Evolutionary conservation across 495 filamentous ascomycete genomes (phyloP).

Genomic region (Podospora pseudoanserina): DNA sequence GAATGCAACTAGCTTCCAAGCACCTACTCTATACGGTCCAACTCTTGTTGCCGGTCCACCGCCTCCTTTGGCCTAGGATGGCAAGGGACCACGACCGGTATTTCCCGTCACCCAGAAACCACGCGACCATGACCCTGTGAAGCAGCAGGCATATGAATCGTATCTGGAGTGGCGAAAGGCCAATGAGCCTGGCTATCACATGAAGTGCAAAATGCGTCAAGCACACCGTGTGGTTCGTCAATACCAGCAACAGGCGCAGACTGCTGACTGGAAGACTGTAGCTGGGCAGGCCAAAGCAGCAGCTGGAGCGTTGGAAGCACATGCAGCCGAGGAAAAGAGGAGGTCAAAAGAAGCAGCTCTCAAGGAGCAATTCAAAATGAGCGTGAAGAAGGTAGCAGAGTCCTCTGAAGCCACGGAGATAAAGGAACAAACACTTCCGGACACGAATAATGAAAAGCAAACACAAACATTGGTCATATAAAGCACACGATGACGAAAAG

Average conservation of each 20-base stretch:
- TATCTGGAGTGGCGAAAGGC: constrained; percentile 43
- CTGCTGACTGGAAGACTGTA: constrained; percentile 23
- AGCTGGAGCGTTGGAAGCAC: constrained; percentile 14
- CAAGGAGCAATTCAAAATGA: background rate
- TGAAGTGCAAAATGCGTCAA: constrained; percentile 42
- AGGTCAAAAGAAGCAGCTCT: background rate
- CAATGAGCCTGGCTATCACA: constrained; percentile 38
- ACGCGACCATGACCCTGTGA: constrained; percentile 32
- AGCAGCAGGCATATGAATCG: constrained; percentile 42
- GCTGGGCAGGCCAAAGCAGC: constrained; percentile 32
- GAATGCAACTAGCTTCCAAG: constrained; percentile 1
- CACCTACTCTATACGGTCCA: constrained; percentile 7
- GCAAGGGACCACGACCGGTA: constrained; percentile 23
- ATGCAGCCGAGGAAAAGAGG: background rate
- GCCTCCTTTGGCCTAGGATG: constrained; percentile 12
- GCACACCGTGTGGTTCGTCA: constrained; percentile 38
- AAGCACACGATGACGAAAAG: background rate
- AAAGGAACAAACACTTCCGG: constrained; percentile 11
- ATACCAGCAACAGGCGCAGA: constrained; percentile 20
- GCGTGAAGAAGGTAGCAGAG: background rate
- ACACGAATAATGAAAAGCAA: constrained; percentile 17
- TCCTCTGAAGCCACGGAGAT: constrained; percentile 12
- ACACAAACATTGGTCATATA: background rate
- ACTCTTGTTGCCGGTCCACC: background rate
- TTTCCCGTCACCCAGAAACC: constrained; percentile 36